Conservation (phyloP, 805 yeast genomes). For the Ogataea siamensis region DNA sequence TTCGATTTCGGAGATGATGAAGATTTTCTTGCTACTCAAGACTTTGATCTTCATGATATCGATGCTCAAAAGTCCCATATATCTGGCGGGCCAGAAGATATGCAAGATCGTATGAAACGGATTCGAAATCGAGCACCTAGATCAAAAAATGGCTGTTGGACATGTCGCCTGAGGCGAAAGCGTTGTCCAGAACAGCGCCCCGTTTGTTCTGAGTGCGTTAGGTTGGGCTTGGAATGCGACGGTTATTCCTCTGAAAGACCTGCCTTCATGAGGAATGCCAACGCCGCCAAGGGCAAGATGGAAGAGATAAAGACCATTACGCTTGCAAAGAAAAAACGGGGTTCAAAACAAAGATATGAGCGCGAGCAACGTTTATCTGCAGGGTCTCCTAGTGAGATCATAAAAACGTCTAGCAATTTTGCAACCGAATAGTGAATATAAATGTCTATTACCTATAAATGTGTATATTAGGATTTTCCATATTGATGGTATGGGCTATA, state of each 20-base stretch:
- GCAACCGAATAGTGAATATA: conserved; percentile 3
- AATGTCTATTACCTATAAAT: conserved; percentile 7
- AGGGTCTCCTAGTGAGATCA: conserved; percentile 14
- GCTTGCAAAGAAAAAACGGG: conserved; percentile 38
- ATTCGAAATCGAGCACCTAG: conserved; percentile 21
- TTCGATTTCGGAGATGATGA: conserved; percentile 12
- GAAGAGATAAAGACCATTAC: conserved; percentile 47
- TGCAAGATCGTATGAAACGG: conserved; percentile 19
- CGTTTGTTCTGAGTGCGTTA: conserved; percentile 52
- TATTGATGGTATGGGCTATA: conserved; percentile 7
- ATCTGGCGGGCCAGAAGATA: conserved; percentile 13
- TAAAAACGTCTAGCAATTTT: conserved; percentile 3
- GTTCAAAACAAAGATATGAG: conserved; percentile 25
- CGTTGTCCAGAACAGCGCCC: conserved; percentile 70
- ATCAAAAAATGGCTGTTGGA: conserved; percentile 65
- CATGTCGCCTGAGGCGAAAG: conserved; percentile 70
- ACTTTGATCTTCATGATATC: conserved; percentile 9
- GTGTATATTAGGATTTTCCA: conserved; percentile 5
- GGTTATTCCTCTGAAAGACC: conserved; percentile 53
- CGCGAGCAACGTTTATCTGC: conserved; percentile 19
- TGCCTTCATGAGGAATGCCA: conserved; percentile 46
- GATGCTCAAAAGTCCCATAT: conserved; percentile 3
- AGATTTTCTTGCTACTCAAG: conserved; percentile 8
- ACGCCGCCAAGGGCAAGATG: conserved; percentile 43
- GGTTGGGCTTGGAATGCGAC: conserved; percentile 58